These are phyloP conservation scores for Hysterium pulicare DNA, from an alignment of 2,329 filamentous ascomycete genomes.

Conservation along the genomic window DNA sequence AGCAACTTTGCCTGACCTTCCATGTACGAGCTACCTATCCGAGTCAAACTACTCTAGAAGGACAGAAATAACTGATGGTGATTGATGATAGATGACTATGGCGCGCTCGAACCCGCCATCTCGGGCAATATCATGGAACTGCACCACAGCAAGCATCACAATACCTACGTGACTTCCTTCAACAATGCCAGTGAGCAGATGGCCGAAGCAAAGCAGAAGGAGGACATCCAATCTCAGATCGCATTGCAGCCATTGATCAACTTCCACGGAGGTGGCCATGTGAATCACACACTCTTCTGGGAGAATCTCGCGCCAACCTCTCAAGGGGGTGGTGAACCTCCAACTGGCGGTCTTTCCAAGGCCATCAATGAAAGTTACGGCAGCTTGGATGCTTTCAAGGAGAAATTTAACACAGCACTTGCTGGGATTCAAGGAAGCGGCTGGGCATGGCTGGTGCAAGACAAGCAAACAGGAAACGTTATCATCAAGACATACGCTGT, in stretches of 20 bases:
- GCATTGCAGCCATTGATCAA: conserved; percentile 58
- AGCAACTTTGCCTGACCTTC: conserved; percentile 86
- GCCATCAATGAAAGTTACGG: conserved; percentile 60
- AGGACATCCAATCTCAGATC: conserved; percentile 54
- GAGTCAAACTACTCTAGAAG: conserved; percentile 3
- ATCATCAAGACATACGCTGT: conserved; percentile 66
- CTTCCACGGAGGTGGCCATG: conserved; percentile 66
- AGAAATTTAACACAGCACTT: conserved; percentile 61
- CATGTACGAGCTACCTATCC: conserved; percentile 52
- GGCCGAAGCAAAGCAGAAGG: conserved; percentile 52
- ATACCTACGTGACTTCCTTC: conserved; percentile 87
- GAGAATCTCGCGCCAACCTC: conserved; percentile 65
- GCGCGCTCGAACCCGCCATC: conserved; percentile 80
- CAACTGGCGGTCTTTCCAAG: conserved; percentile 54
- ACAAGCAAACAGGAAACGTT: conserved; percentile 58
- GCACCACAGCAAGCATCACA: conserved; percentile 91
- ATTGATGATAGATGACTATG: conserved; percentile 75
- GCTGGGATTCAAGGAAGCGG: conserved; percentile 64
- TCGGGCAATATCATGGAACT: conserved; percentile 94
- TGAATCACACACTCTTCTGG: conserved; percentile 68
- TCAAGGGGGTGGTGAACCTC: conserved; percentile 64
- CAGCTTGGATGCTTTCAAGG: conserved; percentile 57
- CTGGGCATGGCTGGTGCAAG: conserved; percentile 63
- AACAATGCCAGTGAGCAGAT: conserved; percentile 76
- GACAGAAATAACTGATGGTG: background rate